These are phyloP conservation scores for Citrullus colocynthis DNA, from an alignment of 306 rosid genomes.

Conservation along the genomic window DNA sequence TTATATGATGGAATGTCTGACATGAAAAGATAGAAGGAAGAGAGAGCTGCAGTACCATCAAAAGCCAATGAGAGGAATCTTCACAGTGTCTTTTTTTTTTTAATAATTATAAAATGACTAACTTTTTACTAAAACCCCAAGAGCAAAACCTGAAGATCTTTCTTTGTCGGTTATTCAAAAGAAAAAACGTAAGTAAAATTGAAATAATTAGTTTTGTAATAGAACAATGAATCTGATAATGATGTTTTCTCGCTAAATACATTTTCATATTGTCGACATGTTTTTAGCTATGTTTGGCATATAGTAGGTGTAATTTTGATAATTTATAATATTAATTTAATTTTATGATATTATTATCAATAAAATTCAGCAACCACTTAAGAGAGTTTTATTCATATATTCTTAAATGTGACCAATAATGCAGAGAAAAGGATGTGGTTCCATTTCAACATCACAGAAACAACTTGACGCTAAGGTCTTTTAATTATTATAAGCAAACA, in stretches of 20 bases:
- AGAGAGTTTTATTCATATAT: not conserved
- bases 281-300: not conserved
- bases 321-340: not conserved
- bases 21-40: conserved; percentile 24
- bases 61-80: conserved; percentile 34
- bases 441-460: conserved; percentile 75
- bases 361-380: not conserved
- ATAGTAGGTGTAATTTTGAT: not conserved
- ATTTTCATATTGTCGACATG: not conserved
- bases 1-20: conserved; percentile 59
- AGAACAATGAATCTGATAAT: not conserved
- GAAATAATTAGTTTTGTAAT: not conserved
- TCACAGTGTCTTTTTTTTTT: conserved; percentile 23
- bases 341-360: not conserved
- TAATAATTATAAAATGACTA: not conserved
- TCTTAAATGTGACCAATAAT: conserved; percentile 9
- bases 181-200: not conserved
- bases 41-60: not conserved
- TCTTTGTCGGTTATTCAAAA: not conserved
- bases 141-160: not conserved
- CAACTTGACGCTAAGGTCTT: conserved; percentile 80
- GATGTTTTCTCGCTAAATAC: not conserved
- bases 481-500: not conserved
- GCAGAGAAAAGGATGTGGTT: conserved; percentile 76
- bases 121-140: not conserved